phyloP scores from a whole-genome alignment of 352 stramenopile genomes.

The Phytophthora uliginosa region DNA sequence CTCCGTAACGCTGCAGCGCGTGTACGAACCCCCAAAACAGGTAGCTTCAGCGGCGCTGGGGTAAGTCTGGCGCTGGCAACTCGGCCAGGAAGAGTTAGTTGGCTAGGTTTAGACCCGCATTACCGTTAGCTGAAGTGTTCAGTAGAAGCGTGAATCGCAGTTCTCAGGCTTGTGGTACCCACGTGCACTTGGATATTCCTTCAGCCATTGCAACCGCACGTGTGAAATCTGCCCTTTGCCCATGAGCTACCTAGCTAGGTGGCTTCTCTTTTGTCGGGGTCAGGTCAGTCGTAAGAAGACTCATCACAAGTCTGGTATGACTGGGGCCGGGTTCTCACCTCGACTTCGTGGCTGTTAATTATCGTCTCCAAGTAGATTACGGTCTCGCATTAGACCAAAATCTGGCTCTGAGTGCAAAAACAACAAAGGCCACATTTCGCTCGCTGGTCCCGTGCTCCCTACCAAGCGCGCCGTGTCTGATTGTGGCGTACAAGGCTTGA shows the following conservation, averaged over 20 bases:
- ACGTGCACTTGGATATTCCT: slow-evolving; percentile 9
- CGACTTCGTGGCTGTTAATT: background rate
- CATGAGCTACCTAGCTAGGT: background rate
- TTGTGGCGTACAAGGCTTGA: no score
- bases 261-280: background rate
- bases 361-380: background rate
- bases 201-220: background rate
- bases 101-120: background rate
- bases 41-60: slow-evolving; percentile 2
- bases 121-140: background rate
- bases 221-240: background rate
- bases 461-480: no score
- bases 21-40: slow-evolving; percentile 8
- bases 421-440: background rate
- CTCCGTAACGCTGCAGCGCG: slow-evolving; percentile 8
- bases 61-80: background rate
- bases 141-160: background rate
- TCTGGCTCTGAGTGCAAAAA: background rate
- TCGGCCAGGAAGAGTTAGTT: background rate
- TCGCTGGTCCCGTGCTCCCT: no score
- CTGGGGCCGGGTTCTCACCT: background rate
- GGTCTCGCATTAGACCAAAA: background rate
- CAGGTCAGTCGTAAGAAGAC: background rate
- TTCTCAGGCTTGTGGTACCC: background rate
- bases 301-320: background rate